Evolutionary conservation across 805 yeast species (phyloP), one percentile per base, ranked within the genome.

Genomic region (Kodamaea laetipori): DNA sequence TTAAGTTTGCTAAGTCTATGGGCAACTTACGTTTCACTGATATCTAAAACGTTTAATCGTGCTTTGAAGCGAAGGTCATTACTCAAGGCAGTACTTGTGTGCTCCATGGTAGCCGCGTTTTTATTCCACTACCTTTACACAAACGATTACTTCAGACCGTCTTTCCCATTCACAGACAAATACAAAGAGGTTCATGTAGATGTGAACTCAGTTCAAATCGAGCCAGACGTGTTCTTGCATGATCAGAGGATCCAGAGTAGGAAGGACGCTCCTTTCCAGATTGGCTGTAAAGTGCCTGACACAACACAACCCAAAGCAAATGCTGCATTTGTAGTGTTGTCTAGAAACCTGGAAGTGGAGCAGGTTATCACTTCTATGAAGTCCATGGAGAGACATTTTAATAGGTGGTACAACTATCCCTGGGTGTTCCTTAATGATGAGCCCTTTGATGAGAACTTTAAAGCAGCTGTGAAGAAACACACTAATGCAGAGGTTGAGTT

Each of bases 351-450:
- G 3, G 98, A 92, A 56, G 46, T 89, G 1, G 76, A 79, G 3
- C 95, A 86, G n/a, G 96, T 89, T 1, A 56, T 86, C 1, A 71
- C 75, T 44, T 82, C 94, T 2, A 81, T 92, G 76, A 64, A 69
- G 23, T 81, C 90, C 2, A 57, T 94, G 43, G 98, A 92, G 60
- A 72, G 87, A 18, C 96, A 85, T 60, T 92, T 90, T 68, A 92
- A 92, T 61, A 90, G 90, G 55, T 89, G 96, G 96, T 94, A 75
- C 63, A 78, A 85, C 52, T 94, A 94, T 60, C 97, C 97, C 0
- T 94, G 95, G 83, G 84, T 88, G 1, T 88, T 94, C 54, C 63
- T 94, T 13, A 92, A 90, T 59, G 88, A 92, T 61, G 90, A 78
- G 46, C 81, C 79, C 12, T 90, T 92, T 55, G 70, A 74, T 16